Percentiles rank a stretch among this genome's conserved stretches.
Conservation (phyloP, 2,329 filamentous ascomycete species). For the Phialophora chinensis region DNA sequence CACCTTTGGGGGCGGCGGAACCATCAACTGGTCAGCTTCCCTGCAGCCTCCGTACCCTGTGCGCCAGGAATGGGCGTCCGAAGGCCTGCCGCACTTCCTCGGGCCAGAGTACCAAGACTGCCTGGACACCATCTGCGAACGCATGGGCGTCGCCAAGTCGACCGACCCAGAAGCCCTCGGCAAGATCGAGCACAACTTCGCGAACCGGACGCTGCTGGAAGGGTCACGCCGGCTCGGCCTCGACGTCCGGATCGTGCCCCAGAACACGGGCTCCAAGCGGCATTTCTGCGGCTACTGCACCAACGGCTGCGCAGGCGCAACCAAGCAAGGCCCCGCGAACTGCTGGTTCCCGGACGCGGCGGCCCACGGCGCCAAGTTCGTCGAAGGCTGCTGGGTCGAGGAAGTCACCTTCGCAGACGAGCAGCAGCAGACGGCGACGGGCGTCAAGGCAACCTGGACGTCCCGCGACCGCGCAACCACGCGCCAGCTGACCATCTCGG, state of each 20-base stretch:
- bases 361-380: constrained; percentile 75
- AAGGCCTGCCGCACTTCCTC: constrained; percentile 74
- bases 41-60: constrained; percentile 76
- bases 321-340: constrained; percentile 79
- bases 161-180: constrained; percentile 51
- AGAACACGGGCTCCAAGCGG: constrained; percentile 75
- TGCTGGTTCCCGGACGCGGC: constrained; percentile 82
- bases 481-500: constrained; percentile 72
- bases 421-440: constrained; percentile 63
- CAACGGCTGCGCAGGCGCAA: constrained; percentile 65
- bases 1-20: constrained; percentile 84
- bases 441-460: constrained; percentile 76
- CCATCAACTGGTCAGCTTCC: constrained; percentile 80
- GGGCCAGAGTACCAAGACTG: constrained; percentile 76
- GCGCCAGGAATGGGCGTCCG: constrained; percentile 72
- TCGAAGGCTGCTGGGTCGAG: constrained; percentile 79
- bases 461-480: constrained; percentile 68
- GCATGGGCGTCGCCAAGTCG: constrained; percentile 71
- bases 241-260: constrained; percentile 70
- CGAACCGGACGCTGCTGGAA: constrained; percentile 75
- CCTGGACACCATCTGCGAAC: constrained; percentile 76
- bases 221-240: constrained; percentile 77
- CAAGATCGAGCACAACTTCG: constrained; percentile 71
- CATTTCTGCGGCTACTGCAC: constrained; percentile 76
- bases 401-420: constrained; percentile 66